Conservation (phyloP, 169 alveolate species). For the Cryptosporidium tyzzeri region DNA sequence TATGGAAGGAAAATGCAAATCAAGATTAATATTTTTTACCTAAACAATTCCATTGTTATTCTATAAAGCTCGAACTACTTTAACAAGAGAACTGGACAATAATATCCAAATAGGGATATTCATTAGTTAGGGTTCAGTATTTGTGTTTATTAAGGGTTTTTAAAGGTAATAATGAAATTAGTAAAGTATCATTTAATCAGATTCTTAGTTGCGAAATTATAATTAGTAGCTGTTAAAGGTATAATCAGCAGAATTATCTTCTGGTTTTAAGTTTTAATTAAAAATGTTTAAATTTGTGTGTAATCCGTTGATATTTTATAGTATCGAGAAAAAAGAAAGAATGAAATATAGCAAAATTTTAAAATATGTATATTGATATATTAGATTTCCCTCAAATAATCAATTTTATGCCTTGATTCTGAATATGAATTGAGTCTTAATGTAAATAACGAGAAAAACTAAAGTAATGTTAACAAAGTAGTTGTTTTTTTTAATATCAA, state of each 20-base stretch:
- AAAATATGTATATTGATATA: neutral
- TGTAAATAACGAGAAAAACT: too few relatives aligned
- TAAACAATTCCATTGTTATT: neutral
- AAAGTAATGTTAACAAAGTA: too few relatives aligned
- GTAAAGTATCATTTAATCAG: neutral
- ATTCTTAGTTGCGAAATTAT: neutral
- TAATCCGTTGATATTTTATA: neutral
- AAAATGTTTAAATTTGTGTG: neutral
- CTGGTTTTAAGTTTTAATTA: neutral
- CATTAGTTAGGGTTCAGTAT: neutral
- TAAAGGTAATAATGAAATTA: neutral
- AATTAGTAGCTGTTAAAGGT: conserved; percentile 1
- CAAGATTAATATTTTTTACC: neutral
- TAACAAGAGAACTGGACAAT: neutral
- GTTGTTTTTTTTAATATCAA: too few relatives aligned
- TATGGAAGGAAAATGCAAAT: neutral
- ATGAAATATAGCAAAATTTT: neutral
- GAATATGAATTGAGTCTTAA: neutral
- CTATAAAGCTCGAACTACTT: conserved; percentile 6
- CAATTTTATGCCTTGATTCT: neutral
- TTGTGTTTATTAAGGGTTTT: neutral
- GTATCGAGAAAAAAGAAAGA: too few relatives aligned
- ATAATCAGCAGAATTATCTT: neutral
- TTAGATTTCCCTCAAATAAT: neutral
- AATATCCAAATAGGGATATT: neutral